These are phyloP conservation scores for Puccinia polysora DNA, from an alignment of 1,284 basidiomycete species.

Conservation along the genomic window DNA sequence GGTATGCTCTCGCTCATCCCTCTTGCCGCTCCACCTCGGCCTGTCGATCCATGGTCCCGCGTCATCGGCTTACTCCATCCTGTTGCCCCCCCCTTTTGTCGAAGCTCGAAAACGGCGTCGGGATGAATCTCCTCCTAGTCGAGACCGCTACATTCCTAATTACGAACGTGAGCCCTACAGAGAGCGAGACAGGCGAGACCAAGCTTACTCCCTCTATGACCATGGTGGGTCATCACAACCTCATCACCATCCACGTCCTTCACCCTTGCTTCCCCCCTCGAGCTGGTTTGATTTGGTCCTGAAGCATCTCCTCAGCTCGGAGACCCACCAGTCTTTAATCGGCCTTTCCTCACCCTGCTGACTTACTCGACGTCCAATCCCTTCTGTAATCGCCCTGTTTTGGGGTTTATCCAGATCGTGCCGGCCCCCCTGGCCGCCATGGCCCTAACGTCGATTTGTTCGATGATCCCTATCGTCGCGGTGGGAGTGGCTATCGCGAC, in stretches of 20 bases:
- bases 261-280: neutral
- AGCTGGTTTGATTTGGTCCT: neutral
- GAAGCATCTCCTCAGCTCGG: neutral
- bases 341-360: neutral
- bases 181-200: slow-evolving; percentile 32
- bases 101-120: slow-evolving; percentile 38
- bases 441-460: slow-evolving; percentile 9
- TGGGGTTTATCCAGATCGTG: no score
- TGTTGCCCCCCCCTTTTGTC: neutral
- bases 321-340: neutral
- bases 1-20: slow-evolving; percentile 7
- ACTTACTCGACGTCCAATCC: no score
- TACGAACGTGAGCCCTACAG: slow-evolving; percentile 44
- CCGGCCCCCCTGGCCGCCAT: slow-evolving; percentile 9
- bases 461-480: slow-evolving; percentile 42
- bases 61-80: neutral
- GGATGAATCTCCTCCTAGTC: slow-evolving; percentile 36
- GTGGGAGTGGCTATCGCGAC: slow-evolving; percentile 31
- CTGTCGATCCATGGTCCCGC: neutral
- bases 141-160: slow-evolving; percentile 43
- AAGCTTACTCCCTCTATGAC: slow-evolving; percentile 18
- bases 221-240: slow-evolving; percentile 32
- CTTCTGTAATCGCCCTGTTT: no score
- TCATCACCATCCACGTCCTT: neutral
- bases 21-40: neutral